Evolutionary conservation across 768 basidiomycete genomes (phyloP), one percentile per base, ranked within the genome.

Genomic region (Naematelia encephala): DNA sequence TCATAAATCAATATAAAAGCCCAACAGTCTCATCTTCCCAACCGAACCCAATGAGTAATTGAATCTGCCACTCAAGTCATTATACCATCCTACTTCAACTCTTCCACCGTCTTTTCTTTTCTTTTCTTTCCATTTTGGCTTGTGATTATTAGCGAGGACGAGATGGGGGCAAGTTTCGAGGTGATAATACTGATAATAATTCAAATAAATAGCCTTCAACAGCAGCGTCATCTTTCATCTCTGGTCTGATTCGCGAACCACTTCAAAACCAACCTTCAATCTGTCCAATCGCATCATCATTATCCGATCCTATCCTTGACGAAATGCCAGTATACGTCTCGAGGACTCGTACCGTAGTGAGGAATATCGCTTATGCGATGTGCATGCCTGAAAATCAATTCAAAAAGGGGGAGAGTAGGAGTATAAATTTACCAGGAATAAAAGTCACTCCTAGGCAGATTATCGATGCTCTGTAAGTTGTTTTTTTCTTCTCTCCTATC

Each of bases 401-500:
- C 59, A 62, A 62, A 14, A 48, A 65, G 48, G 60, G 67, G 19
- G 63, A 54, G 54, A 83, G 72, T 10, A 80, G 85, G 53, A 82
- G 82, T 5, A 80, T 85, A 30, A 85, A 82, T 62, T 70, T 85
- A 1, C 85, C 85, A 1, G 85, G 85, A 0, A 83, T 86, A 72
- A 83, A 82, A 2, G 78, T 82, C 10, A 84, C 81, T 2, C 80
- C 85, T 0, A 79, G 81, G 30, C 81, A 84, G 46, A 84, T 83
- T 72, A 73, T 86, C 12, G 70, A 79, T 13, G 84, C 85, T 5
- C 76, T 86, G 73, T 76, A 56, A 67, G 74, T 71, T 8, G 4
- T 0, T 43, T 39, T 51, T n/a, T 11, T 19, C 19, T 26, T 25
- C 14, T 2, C 14, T 54, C 12, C 25, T 27, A 10, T 22, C 49